Conservation (phyloP, 2,329 filamentous ascomycete species). For the Nothomitra cinnamomea region DNA sequence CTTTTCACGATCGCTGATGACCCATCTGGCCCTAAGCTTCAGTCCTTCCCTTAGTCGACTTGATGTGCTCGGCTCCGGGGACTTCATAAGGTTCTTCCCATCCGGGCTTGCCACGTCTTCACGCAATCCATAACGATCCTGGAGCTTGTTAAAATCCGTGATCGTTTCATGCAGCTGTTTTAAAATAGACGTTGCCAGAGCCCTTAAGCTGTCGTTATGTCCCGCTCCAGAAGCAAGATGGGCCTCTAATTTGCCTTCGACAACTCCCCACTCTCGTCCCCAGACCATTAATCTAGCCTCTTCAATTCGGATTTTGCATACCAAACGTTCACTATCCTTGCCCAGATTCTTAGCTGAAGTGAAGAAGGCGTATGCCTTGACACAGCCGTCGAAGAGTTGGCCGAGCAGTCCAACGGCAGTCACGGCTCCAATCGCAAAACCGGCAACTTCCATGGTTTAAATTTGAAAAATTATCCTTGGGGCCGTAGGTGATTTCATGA, state of each 20-base stretch:
- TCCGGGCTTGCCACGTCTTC: slow-evolving; percentile 15
- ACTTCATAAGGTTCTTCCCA: slow-evolving; percentile 17
- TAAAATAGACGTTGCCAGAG: slow-evolving; percentile 26
- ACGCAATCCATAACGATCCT: slow-evolving; percentile 26
- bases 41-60: slow-evolving; percentile 29
- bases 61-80: slow-evolving; percentile 22
- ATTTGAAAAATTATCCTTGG: too few relatives aligned
- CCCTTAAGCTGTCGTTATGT: slow-evolving; percentile 22
- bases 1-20: slow-evolving; percentile 15
- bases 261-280: slow-evolving; percentile 32
- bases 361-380: slow-evolving; percentile 20
- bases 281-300: slow-evolving; percentile 32
- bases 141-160: slow-evolving; percentile 27
- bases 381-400: slow-evolving; percentile 25
- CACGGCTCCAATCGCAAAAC: slow-evolving; percentile 22
- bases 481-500: too few relatives aligned
- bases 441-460: slow-evolving; percentile 24
- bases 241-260: slow-evolving; percentile 28
- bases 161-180: slow-evolving; percentile 27
- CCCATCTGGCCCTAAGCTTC: slow-evolving; percentile 30
- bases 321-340: slow-evolving; percentile 25
- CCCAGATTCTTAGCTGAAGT: slow-evolving; percentile 27
- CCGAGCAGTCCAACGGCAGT: slow-evolving; percentile 29
- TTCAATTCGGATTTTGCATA: slow-evolving; percentile 33
- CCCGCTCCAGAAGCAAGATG: slow-evolving; percentile 22